Base-by-base conservation (phyloP, 2,329 filamentous ascomycete genomes). In the Davidsoniella neocaledoniae region DNA sequence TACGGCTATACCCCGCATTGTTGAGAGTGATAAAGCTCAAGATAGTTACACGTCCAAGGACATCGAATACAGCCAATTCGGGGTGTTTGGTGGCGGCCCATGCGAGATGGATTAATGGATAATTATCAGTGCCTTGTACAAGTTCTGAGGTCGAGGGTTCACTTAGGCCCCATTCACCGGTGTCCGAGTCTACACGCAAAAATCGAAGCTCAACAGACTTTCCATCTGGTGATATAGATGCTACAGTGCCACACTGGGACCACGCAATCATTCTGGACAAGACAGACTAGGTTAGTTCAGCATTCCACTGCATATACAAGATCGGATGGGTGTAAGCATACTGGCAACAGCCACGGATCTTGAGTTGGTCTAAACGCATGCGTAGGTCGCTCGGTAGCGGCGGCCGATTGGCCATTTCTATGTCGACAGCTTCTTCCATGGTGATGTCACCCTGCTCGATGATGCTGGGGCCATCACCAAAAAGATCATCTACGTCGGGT, bases 211-310 rank as follows among this genome's bases (percentile, higher is more conserved):
- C 78, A 48, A 95, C 68, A 12, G 71, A 72, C 44, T 73, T 73
- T 25, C 84, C 83, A 63, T 88, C 82, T 14, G 76, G 67, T 17
- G 80, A 76, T 56, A 96, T 82, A 49, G 81, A 82, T 25, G 88
- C 88, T 56, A 96, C 85, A 53, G 81, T 86, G 41, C 90, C 90
- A 54, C 79, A 76, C 58, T 81, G 87, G 9, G 90, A 94, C 88
- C 90, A 96, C 26, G 83, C 79, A 49, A 95, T 74, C 55, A 77
- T 78, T 61, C 87, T 93, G 57, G 42, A 44, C 9, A 43, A 44
- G 26, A 38, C 19, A 50, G 57, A 21, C n/a, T 21, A 41, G 16
- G n/a, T 41, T 41, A 17, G 23, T 36, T 6, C n/a, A 12, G 25
- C 38, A 19, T 41, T 39, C 10, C 25, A 44, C 43, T 41, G 29